Evolutionary conservation across 2,329 filamentous ascomycete genomes (phyloP), one percentile per base, ranked within the genome.

Genomic region (Fusarium paranaense): DNA sequence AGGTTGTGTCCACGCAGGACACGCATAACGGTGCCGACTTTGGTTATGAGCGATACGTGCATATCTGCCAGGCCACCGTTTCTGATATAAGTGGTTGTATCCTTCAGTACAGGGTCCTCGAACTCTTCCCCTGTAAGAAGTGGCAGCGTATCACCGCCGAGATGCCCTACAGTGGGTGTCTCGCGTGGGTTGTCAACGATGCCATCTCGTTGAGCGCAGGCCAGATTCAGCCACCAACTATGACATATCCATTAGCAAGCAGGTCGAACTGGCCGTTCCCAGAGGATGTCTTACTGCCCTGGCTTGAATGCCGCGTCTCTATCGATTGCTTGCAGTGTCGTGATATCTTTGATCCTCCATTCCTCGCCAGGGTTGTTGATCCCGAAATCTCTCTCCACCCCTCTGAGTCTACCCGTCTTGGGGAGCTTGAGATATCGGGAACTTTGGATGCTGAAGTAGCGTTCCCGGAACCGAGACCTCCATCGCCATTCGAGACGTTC

Each of bases 161-260:
- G 88, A 40, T 81, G 81, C 8, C 86, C 85, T 66, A 82, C 85
- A 11, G 87, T 87, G 0, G 86, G 82, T 16, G 72, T 84, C 71
- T 89, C 86, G 4, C 80, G 72, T 14, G 83, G 82, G 62, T 81
- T 84, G 9, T 81, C 82, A 10, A 89, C 84, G 20, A 90, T 87
- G 22, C 89, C 88, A 73, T 91, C 89, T 32, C 87, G 85, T 67
- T 87, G 82, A 3, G 88, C 89, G 72, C 88, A 90, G 38, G 87
- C 85, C 35, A 90, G 81, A 62, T 89, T 88, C 20, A 89, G 78
- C 88, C 89, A 91, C 89, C 87, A 91, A 64, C 89, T 90, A 63
- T 11, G n/a, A 10, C 32, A 54, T 14, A 9, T 52, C 81, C 61
- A 80, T 80, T 61, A 60, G 63, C 32, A 62, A 64, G 7, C 10